phyloP scores from a whole-genome alignment of 75 land plant genomes.

The Adiantum capillusveneris region DNA sequence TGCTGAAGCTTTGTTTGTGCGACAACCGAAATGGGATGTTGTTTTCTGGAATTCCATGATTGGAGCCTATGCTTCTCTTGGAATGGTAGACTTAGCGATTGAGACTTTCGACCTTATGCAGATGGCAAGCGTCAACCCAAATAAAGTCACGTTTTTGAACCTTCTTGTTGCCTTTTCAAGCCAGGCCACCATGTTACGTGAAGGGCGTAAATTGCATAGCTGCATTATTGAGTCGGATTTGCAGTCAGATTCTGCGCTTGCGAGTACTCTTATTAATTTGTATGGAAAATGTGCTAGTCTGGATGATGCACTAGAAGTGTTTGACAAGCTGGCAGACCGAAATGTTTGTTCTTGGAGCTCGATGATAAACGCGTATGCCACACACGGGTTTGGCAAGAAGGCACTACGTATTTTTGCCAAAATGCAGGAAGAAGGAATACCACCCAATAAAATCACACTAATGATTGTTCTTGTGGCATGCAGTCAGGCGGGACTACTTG shows the following conservation, averaged over 20 bases:
- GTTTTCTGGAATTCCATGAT: slow-evolving; percentile 28
- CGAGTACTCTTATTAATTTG: slow-evolving; percentile 32
- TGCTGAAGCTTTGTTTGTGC: slow-evolving; percentile 37
- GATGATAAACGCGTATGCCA: slow-evolving; percentile 33
- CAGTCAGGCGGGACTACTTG: not conserved
- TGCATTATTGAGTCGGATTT: slow-evolving; percentile 9
- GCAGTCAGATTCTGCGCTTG: slow-evolving; percentile 5
- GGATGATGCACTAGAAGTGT: slow-evolving; percentile 33
- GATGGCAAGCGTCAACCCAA: slow-evolving; percentile 7
- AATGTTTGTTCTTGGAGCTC: slow-evolving; percentile 38
- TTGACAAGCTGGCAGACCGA: slow-evolving; percentile 17
- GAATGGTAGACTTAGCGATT: slow-evolving; percentile 9
- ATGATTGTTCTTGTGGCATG: not conserved
- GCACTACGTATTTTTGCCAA: slow-evolving; percentile 24
- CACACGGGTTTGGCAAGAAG: slow-evolving; percentile 23
- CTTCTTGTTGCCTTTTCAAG: slow-evolving; percentile 17
- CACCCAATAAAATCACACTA: not conserved
- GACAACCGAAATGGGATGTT: slow-evolving; percentile 32
- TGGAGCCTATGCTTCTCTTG: slow-evolving; percentile 13
- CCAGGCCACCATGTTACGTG: not conserved
- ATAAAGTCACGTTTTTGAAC: slow-evolving; percentile 11
- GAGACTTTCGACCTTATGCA: slow-evolving; percentile 13
- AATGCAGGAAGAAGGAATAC: slow-evolving; percentile 6
- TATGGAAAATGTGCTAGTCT: slow-evolving; percentile 50
- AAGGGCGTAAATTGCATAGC: slow-evolving; percentile 12